Conservation (phyloP, 2,329 filamentous ascomycete genomes). For the Cytospora chrysosperma region DNA sequence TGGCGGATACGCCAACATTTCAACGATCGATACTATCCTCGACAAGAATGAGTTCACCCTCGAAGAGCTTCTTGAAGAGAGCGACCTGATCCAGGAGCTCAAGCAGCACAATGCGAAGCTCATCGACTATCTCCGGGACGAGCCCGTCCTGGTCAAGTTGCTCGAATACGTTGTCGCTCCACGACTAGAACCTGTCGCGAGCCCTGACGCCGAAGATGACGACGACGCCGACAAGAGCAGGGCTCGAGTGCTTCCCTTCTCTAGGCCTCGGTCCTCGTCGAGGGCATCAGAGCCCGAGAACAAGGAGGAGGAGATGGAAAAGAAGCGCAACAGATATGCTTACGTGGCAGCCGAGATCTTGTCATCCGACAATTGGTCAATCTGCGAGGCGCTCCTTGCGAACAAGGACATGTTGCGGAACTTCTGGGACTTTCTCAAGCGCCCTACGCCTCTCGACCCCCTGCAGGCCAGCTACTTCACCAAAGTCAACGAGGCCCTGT, state of each 20-base stretch:
- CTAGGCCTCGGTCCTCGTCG: slow-evolving; percentile 54
- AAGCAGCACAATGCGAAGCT: slow-evolving; percentile 98
- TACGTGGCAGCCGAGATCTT: slow-evolving; percentile 92
- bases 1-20: slow-evolving; percentile 97
- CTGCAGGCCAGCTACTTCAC: slow-evolving; percentile 97
- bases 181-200: slow-evolving; percentile 57
- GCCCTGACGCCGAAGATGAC: slow-evolving; percentile 50
- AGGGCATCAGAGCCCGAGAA: slow-evolving; percentile 47
- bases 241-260: slow-evolving; percentile 45
- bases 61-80: slow-evolving; percentile 94
- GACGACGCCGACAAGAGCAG: slow-evolving; percentile 48
- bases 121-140: slow-evolving; percentile 90
- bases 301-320: slow-evolving; percentile 76
- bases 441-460: slow-evolving; percentile 82
- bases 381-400: slow-evolving; percentile 88
- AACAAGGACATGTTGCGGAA: slow-evolving; percentile 73
- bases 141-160: slow-evolving; percentile 77
- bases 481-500: slow-evolving; percentile 95
- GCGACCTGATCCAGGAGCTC: slow-evolving; percentile 93
- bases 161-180: slow-evolving; percentile 91
- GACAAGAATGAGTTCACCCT: slow-evolving; percentile 95
- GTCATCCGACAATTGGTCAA: slow-evolving; percentile 95
- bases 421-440: slow-evolving; percentile 89
- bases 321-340: slow-evolving; percentile 88
- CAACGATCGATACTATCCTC: slow-evolving; percentile 92